Evolutionary conservation across 192 early-diverging fungal species (phyloP), one percentile per base, ranked within the genome.

Genomic region (Entomortierella beljakovae): DNA sequence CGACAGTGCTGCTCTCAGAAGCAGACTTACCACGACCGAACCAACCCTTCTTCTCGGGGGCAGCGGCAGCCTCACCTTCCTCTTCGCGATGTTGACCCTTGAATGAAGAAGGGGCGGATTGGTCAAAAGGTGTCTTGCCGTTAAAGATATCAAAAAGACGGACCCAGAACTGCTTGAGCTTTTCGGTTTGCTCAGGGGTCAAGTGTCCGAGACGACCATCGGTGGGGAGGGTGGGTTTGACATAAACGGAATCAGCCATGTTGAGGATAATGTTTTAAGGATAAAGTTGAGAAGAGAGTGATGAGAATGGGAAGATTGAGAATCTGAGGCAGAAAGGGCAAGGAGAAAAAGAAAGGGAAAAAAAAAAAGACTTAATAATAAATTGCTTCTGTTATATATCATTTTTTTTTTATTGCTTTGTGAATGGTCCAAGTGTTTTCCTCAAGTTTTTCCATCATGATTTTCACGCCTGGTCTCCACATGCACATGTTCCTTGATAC

Each of bases 141-240:
- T 83, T 70, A 67, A 83, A 86, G 49, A 81, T 73, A 13, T 81
- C 67, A 35, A 75, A 70, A 20, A 86, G 67, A 16, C 70, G 34
- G 25, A 37, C 37, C 79, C 80, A 84, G 48, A 71, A 79, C 38
- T 70, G 64, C 42, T 71, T 64, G 25, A 84, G 64, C 57, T 72
- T 64, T 42, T 56, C 64, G 22, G 48, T 52, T 46, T 84, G 79
- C n/a, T 79, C 79, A n/a, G 38, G 29, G 1, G 79, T 73, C 6
- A 84, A 51, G 54, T 64, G 64, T n/a, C 68, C 61, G 38, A 81
- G 70, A 56, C 71, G 68, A 46, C 82, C 82, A 1, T 80, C 72
- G 10, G 58, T 76, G 10, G 68, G 48, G 28, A 69, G 53, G 54
- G 57, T 31, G 22, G 75, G 75, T 10, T 54, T 43, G 25, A 69